Evolutionary conservation across 495 filamentous ascomycete species (phyloP).

Genomic region (Penicillium nucicola): DNA sequence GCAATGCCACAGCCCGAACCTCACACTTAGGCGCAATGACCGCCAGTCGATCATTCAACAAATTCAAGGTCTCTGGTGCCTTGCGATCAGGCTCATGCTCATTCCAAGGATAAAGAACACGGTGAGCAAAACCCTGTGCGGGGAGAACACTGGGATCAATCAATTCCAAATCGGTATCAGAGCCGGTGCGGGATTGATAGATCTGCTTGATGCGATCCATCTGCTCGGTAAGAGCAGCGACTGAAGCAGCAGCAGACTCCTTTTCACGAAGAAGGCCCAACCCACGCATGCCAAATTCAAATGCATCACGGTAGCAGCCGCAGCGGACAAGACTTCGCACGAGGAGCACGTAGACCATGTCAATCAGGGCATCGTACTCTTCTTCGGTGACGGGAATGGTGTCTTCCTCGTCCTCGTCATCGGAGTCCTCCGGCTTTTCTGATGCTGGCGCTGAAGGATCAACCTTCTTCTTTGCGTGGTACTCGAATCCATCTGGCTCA

Average conservation of each 20-base stretch:
- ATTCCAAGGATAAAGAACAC: constrained; percentile 96
- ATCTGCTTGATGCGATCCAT: constrained; percentile 26
- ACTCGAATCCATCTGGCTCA: constrained; percentile 52
- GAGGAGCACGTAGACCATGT: constrained; percentile 38
- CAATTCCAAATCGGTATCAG: constrained; percentile 21
- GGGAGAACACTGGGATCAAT: constrained; percentile 54
- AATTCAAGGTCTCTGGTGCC: constrained; percentile 58
- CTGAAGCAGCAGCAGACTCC: constrained; percentile 1
- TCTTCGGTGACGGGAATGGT: constrained; percentile 36
- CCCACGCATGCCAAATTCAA: constrained; percentile 57
- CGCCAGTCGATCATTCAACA: constrained; percentile 64
- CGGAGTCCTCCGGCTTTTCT: constrained; percentile 14
- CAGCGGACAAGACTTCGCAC: constrained; percentile 61
- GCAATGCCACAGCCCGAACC: constrained; percentile 69
- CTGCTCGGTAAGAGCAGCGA: constrained; percentile 20
- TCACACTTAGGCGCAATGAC: constrained; percentile 65
- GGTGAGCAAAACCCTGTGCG: constrained; percentile 71
- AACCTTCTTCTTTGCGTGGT: constrained; percentile 33
- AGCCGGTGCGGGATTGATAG: constrained; percentile 29
- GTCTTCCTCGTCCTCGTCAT: constrained; percentile 33
- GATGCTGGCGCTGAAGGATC: constrained; percentile 9
- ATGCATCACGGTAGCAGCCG: constrained; percentile 68
- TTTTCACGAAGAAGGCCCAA: constrained; percentile 28
- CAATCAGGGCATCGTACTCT: constrained; percentile 39
- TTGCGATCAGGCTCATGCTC: constrained; percentile 81